Conservation (phyloP, 129 eudicot genomes). For the Helianthus annuus region DNA sequence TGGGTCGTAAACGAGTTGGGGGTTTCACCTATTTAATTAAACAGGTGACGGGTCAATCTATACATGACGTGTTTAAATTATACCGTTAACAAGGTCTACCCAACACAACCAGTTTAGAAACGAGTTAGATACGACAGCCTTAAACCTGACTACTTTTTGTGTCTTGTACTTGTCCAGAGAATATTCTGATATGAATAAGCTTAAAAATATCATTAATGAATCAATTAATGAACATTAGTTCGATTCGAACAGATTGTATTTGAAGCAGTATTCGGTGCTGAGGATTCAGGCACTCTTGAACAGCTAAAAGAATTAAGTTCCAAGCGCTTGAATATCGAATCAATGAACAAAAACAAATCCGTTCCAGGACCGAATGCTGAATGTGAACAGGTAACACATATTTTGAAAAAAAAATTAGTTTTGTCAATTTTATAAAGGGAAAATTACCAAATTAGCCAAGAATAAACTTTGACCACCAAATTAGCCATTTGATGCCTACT, state of each 20-base stretch:
- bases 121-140: not conserved
- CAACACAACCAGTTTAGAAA: not conserved
- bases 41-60: not conserved
- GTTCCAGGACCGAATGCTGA: slow-evolving; percentile 66
- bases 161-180: not conserved
- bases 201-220: not conserved
- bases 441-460: too few relatives aligned
- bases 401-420: not conserved
- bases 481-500: too few relatives aligned
- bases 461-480: too few relatives aligned
- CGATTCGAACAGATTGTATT: slow-evolving; percentile 53
- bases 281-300: slow-evolving; percentile 64
- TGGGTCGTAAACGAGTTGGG: not conserved
- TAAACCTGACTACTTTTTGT: not conserved
- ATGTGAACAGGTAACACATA: slow-evolving; percentile 53
- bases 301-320: slow-evolving; percentile 72
- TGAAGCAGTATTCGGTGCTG: slow-evolving; percentile 47
- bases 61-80: too few relatives aligned
- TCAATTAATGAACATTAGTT: not conserved
- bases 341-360: slow-evolving; percentile 46
- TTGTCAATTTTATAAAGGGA: not conserved
- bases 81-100: too few relatives aligned
- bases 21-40: not conserved
- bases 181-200: not conserved
- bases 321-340: slow-evolving; percentile 53